Conservation (phyloP, 2,329 filamentous ascomycete genomes). For the Pseudopithomyces maydicus region DNA sequence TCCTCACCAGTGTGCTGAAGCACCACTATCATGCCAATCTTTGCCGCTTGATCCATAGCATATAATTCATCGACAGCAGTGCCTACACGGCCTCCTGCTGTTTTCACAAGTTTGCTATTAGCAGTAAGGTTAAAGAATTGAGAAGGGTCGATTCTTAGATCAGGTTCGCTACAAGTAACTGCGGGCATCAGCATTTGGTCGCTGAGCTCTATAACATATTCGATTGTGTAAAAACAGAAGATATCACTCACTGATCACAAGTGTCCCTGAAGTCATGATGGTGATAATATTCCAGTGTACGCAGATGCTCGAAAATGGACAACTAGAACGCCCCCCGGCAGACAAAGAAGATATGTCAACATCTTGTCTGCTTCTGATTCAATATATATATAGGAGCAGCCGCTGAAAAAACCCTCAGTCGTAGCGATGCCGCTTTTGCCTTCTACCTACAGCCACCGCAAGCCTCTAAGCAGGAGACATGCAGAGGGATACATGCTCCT, state of each 20-base stretch:
- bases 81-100: slow-evolving; percentile 18
- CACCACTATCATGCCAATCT: slow-evolving; percentile 26
- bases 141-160: slow-evolving; percentile 20
- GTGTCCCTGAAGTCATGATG: slow-evolving; percentile 6
- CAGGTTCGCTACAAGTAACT: slow-evolving; percentile 24
- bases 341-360: background rate
- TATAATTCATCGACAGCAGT: slow-evolving; percentile 16
- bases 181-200: background rate
- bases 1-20: slow-evolving; percentile 26
- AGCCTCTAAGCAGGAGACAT: background rate
- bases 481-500: background rate
- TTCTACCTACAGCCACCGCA: background rate
- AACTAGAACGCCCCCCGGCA: background rate
- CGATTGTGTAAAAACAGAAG: background rate
- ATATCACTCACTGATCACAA: slow-evolving; percentile 13
- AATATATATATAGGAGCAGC: background rate
- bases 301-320: background rate
- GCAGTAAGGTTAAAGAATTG: slow-evolving; percentile 27
- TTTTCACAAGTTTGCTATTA: slow-evolving; percentile 18
- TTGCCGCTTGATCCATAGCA: slow-evolving; percentile 12
- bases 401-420: background rate
- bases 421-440: background rate
- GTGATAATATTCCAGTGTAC: background rate
- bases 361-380: background rate
- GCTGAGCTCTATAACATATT: background rate